Percentiles rank a stretch among this genome's conserved stretches.
These are phyloP conservation scores for Penicillium thymicola DNA, from an alignment of 2,329 filamentous ascomycete species.

Conservation along the genomic window DNA sequence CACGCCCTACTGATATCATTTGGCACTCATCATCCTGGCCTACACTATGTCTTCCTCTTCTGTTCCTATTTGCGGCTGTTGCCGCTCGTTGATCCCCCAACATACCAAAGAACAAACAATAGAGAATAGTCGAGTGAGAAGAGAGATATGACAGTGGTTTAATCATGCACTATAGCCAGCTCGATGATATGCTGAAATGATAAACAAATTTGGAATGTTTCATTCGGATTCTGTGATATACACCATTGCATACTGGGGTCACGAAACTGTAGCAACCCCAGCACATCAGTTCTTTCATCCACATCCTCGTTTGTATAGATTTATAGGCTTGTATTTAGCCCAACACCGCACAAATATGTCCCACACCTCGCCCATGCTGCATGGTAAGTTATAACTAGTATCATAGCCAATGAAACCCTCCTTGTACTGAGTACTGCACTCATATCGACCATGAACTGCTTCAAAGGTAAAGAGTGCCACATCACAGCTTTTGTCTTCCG, in stretches of 20 bases:
- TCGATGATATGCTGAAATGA: not conserved
- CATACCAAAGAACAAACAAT: not conserved
- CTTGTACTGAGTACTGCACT: not conserved
- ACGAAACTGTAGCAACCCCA: not conserved
- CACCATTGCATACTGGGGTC: not conserved
- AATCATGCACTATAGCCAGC: no score
- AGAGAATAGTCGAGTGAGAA: no score
- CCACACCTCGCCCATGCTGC: not conserved
- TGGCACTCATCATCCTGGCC: not conserved
- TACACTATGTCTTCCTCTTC: not conserved
- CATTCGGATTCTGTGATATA: not conserved
- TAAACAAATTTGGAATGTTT: not conserved
- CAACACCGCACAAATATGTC: not conserved
- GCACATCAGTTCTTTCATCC: not conserved
- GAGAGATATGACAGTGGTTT: no score
- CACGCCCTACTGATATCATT: not conserved
- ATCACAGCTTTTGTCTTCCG: not conserved
- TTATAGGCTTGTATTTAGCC: not conserved
- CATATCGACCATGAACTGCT: not conserved
- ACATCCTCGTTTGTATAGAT: not conserved
- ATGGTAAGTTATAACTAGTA: not conserved
- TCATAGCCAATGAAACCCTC: not conserved
- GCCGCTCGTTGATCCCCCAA: not conserved
- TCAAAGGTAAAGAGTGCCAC: not conserved
- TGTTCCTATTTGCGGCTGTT: not conserved